Evolutionary conservation across 306 rosid species (phyloP).

Genomic region (Trifolium fragiferum): DNA sequence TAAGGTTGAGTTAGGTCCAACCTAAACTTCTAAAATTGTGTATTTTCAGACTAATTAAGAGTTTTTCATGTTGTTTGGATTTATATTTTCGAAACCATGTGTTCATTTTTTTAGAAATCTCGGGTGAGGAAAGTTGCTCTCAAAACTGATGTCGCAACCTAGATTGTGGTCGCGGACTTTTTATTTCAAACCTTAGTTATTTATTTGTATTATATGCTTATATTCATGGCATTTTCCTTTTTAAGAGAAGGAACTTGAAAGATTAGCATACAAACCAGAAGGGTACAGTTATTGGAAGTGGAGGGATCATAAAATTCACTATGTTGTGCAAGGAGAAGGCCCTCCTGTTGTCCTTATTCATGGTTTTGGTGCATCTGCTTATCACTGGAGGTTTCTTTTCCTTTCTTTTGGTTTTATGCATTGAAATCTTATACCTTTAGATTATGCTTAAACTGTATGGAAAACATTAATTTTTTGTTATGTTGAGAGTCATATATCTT

Average conservation of each 20-base stretch:
- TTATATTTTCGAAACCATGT: background rate
- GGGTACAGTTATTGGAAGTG: slow-evolving; percentile 93
- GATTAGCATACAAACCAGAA: slow-evolving; percentile 68
- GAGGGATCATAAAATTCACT: slow-evolving; percentile 89
- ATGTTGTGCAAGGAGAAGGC: slow-evolving; percentile 95
- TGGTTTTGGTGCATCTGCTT: slow-evolving; percentile 96
- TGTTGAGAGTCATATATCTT: slow-evolving; percentile 13
- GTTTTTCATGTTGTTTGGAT: background rate
- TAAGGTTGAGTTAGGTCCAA: too few relatives aligned
- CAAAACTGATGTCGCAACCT: background rate
- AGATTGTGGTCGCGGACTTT: background rate
- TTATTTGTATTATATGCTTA: background rate
- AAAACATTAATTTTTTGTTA: background rate
- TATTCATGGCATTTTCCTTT: background rate
- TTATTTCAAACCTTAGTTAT: background rate
- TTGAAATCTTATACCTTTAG: background rate
- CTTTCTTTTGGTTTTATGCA: background rate
- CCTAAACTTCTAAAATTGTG: too few relatives aligned
- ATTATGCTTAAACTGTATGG: background rate
- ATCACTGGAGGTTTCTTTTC: slow-evolving; percentile 81
- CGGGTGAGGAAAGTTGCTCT: background rate
- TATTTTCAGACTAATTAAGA: background rate
- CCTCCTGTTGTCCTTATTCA: slow-evolving; percentile 85
- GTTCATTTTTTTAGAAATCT: background rate
- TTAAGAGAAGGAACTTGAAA: slow-evolving; percentile 44